Conservation (phyloP, 2,329 filamentous ascomycete species). For the Xylaria sp. region DNA sequence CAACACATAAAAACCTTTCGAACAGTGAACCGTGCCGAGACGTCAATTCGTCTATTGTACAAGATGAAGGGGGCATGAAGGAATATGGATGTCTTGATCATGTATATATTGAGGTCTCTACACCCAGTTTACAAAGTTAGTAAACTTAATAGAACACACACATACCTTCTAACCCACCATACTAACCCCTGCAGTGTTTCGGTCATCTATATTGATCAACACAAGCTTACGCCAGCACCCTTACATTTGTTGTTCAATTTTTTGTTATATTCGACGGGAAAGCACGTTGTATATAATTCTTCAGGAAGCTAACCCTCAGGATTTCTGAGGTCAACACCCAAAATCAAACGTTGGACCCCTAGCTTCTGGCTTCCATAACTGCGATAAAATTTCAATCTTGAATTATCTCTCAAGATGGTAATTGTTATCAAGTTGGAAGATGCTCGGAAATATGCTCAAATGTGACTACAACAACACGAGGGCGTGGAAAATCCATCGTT, state of each 20-base stretch:
- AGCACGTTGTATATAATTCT: background rate
- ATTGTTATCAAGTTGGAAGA: background rate
- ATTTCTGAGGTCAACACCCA: no score
- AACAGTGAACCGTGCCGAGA: no score
- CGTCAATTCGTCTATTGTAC: no score
- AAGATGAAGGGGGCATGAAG: background rate
- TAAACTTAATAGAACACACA: background rate
- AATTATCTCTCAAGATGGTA: background rate
- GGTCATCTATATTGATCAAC: background rate
- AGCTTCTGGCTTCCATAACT: no score
- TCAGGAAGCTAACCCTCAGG: background rate
- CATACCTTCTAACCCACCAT: background rate
- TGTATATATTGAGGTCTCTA: background rate
- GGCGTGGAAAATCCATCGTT: background rate
- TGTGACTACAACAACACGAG: background rate
- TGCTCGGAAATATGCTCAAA: background rate
- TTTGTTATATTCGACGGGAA: background rate
- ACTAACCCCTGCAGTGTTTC: background rate
- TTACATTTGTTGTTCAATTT: background rate
- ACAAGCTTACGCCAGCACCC: no score
- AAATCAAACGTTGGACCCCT: no score
- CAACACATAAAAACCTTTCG: no score
- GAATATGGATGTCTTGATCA: background rate
- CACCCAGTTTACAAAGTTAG: background rate
- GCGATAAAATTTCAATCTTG: no score